phyloP scores from a whole-genome alignment of 2,329 filamentous ascomycete species.

The Neophaeococcomyces mojaviensis region DNA sequence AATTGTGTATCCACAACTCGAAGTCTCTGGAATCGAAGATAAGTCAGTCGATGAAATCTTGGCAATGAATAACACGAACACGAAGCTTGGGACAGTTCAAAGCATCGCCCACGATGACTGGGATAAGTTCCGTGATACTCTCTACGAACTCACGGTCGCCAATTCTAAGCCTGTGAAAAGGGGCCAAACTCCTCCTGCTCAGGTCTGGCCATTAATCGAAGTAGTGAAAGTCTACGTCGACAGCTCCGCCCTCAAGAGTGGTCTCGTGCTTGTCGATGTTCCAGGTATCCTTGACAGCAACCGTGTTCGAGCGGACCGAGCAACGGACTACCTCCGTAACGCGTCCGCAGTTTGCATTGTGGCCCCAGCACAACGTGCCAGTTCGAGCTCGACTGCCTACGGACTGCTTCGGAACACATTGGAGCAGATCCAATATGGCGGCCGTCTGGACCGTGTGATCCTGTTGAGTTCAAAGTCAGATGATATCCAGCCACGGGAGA shows the following conservation, averaged over 20 bases:
- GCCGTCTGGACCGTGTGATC: constrained; percentile 45
- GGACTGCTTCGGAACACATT: constrained; percentile 50
- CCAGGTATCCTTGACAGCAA: constrained; percentile 56
- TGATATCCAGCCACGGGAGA: constrained; percentile 47
- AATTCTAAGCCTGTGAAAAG: constrained; percentile 36
- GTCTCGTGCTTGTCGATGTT: constrained; percentile 51
- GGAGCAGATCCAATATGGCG: constrained; percentile 53
- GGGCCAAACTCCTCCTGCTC: constrained; percentile 14
- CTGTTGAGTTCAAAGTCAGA: constrained; percentile 61
- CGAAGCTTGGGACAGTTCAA: constrained; percentile 42
- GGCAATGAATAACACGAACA: constrained; percentile 26
- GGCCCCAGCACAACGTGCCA: constrained; percentile 53
- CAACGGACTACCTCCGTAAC: constrained; percentile 52
- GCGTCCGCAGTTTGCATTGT: constrained; percentile 56
- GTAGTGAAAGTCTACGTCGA: constrained; percentile 44
- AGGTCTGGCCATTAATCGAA: constrained; percentile 38
- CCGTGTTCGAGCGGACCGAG: constrained; percentile 50
- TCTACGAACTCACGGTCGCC: constrained; percentile 49
- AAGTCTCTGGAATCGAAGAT: constrained; percentile 34
- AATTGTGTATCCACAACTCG: constrained; percentile 31
- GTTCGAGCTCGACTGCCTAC: constrained; percentile 53
- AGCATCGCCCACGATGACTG: constrained; percentile 29
- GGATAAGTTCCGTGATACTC: constrained; percentile 36
- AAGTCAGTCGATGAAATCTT: constrained; percentile 37
- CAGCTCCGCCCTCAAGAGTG: constrained; percentile 43